Evolutionary conservation across 2,329 filamentous ascomycete species (phyloP).

Genomic region (Aaosphaeria pasadenensis): DNA sequence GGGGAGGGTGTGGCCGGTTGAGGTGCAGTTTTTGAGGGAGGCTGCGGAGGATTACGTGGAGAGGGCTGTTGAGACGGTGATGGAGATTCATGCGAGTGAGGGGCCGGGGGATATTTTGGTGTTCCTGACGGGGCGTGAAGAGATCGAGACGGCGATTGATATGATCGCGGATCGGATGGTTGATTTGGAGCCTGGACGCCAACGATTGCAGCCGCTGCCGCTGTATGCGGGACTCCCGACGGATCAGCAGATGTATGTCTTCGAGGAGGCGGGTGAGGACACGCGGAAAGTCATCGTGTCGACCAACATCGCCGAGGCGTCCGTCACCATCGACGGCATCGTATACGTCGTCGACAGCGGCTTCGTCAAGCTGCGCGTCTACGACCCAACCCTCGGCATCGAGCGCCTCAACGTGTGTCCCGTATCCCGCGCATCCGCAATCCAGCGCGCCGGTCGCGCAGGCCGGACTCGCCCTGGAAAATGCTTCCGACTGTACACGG

Average conservation of each 20-base stretch:
- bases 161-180: slow-evolving; percentile 70
- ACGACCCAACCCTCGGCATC: slow-evolving; percentile 80
- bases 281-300: slow-evolving; percentile 89
- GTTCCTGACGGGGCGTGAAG: slow-evolving; percentile 88
- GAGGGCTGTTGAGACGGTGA: slow-evolving; percentile 74
- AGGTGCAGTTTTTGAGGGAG: slow-evolving; percentile 74
- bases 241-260: slow-evolving; percentile 93
- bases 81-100: slow-evolving; percentile 83
- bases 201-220: slow-evolving; percentile 67
- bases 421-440: slow-evolving; percentile 88
- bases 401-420: slow-evolving; percentile 80
- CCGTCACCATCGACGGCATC: slow-evolving; percentile 88
- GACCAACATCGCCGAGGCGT: slow-evolving; percentile 96
- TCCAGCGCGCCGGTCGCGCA: slow-evolving; percentile 84
- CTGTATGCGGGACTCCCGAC: slow-evolving; percentile 86
- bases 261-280: slow-evolving; percentile 76
- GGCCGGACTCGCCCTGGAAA: slow-evolving; percentile 88
- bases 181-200: slow-evolving; percentile 58
- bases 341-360: slow-evolving; percentile 88
- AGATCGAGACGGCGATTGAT: slow-evolving; percentile 82
- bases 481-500: slow-evolving; percentile 89
- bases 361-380: slow-evolving; percentile 85
- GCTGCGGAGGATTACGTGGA: slow-evolving; percentile 86
- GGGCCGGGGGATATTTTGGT: slow-evolving; percentile 82
- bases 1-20: slow-evolving; percentile 84